These are phyloP conservation scores for Bolboschoenoplectus hybrid DNA, from an alignment of 202 grass and related monocot genomes.

Conservation along the genomic window DNA sequence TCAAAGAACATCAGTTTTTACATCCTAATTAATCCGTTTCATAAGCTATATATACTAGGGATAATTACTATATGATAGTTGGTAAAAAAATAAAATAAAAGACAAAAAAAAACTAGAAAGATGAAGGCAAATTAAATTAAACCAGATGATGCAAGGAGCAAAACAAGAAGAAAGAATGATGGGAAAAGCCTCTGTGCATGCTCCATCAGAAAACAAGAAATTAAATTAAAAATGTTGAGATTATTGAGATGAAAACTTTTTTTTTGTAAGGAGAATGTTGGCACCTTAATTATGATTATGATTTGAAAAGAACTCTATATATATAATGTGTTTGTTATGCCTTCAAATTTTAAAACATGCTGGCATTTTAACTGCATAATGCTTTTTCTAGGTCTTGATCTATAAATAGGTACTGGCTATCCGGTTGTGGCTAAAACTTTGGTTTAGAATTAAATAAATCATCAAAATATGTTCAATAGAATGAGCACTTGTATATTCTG, in stretches of 20 bases:
- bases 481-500: background rate
- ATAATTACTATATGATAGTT: background rate
- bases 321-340: background rate
- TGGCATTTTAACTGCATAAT: slow-evolving; percentile 12
- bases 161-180: background rate
- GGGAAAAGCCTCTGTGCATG: background rate
- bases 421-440: background rate
- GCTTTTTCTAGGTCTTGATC: background rate
- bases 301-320: background rate
- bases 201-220: background rate
- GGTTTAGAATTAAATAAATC: slow-evolving; percentile 6
- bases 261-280: background rate
- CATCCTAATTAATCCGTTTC: background rate
- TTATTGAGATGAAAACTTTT: background rate
- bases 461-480: background rate
- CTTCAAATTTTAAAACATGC: background rate
- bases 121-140: background rate
- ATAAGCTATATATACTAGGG: background rate
- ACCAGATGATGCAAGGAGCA: slow-evolving; percentile 22
- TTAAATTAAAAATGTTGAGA: background rate
- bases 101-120: background rate
- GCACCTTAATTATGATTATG: background rate
- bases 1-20: background rate
- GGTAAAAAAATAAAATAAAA: background rate
- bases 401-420: slow-evolving; percentile 23